Base-by-base conservation (phyloP, 2,329 filamentous ascomycete species). In the Diplodia sapinea region DNA sequence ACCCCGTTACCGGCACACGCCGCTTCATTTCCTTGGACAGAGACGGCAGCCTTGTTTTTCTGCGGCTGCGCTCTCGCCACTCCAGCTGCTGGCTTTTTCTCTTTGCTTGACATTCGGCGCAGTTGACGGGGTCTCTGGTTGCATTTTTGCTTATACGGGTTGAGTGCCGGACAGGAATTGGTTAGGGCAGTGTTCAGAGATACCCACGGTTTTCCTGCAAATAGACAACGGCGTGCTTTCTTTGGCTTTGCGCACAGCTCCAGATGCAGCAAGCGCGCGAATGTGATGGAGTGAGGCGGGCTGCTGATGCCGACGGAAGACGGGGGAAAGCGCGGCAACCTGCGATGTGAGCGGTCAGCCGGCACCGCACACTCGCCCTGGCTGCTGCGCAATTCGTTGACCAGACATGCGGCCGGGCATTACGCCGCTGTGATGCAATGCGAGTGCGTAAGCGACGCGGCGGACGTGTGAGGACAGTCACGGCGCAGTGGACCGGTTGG, bases 161-260 rank as follows among this genome's bases (percentile, higher is more conserved):
- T 15, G 23, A 33, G 26, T n/a, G 51, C 23, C 29, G 26, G 43
- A 29, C 20, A 9, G 40, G 59, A 33, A 38, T 51, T 63, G 59
- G 59, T 51, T 31, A 29, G 43, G 59, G 47, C 59, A 50, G 59
- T n/a, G 59, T 63, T 63, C 59, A 63, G 47, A 63, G 59, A 63
- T 63, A 63, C 59, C 59, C 59, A 63, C 59, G 59, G 59, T 51
- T 62, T 63, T 63, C 59, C 31, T 43, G 13, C 36, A 63, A 49
- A 63, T 51, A 51, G 59, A 63, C 36, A 63, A 51, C 50, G 40
- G 40, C 29, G 59, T 38, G 59, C 36, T 63, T 63, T 51, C 47
- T 31, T 63, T 63, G 59, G 59, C 59, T 51, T 12, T 20, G 38
- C 43, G 12, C 17, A 62, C 17, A 29, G 23, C 13, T 11, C 40